phyloP scores from a whole-genome alignment of 2,329 filamentous ascomycete genomes.

The Fusarium fujikuroi region DNA sequence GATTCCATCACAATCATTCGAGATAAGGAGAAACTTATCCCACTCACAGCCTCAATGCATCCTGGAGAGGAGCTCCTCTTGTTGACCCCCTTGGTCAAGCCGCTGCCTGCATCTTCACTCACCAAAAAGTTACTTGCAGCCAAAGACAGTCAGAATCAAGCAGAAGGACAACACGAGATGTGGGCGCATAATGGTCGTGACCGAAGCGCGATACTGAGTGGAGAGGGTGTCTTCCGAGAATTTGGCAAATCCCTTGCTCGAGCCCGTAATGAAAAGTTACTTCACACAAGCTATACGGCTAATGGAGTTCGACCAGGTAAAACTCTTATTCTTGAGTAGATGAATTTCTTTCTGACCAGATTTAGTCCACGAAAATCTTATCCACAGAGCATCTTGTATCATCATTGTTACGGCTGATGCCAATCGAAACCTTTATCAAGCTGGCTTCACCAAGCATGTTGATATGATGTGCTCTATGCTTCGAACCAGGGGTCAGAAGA shows the following conservation, averaged over 20 bases:
- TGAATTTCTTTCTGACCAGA: background rate
- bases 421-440: slow-evolving; percentile 92
- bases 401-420: slow-evolving; percentile 94
- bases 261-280: slow-evolving; percentile 83
- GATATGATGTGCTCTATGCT: slow-evolving; percentile 94
- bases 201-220: slow-evolving; percentile 80
- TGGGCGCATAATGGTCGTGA: slow-evolving; percentile 64
- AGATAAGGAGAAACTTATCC: slow-evolving; percentile 86
- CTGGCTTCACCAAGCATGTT: slow-evolving; percentile 94
- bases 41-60: slow-evolving; percentile 82
- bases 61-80: slow-evolving; percentile 89
- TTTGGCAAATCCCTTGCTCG: slow-evolving; percentile 88
- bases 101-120: slow-evolving; percentile 87
- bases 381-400: slow-evolving; percentile 87
- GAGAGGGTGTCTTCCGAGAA: slow-evolving; percentile 91
- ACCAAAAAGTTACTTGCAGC: slow-evolving; percentile 75
- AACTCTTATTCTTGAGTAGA: background rate
- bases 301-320: slow-evolving; percentile 84
- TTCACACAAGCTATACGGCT: slow-evolving; percentile 95
- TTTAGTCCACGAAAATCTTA: slow-evolving; percentile 86
- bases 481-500: slow-evolving; percentile 80
- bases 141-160: slow-evolving; percentile 52
- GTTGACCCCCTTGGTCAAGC: slow-evolving; percentile 89
- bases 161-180: slow-evolving; percentile 61
- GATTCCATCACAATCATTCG: slow-evolving; percentile 92